Conservation (phyloP, 495 filamentous ascomycete species). For the Aspergillus taichungensis region DNA sequence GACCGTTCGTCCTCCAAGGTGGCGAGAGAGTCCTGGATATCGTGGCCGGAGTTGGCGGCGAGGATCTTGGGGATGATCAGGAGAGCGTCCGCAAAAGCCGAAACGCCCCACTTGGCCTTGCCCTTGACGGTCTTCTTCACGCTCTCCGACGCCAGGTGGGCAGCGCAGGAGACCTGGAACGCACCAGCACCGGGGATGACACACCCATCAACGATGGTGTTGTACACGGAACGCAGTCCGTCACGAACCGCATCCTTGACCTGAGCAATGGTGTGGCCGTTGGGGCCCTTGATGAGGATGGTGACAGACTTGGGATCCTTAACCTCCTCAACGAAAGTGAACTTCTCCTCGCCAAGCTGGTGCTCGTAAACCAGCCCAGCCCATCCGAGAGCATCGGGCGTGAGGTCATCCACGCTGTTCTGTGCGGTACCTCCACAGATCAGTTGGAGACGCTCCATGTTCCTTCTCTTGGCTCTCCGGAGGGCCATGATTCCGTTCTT, state of each 20-base stretch:
- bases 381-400: conserved; percentile 87
- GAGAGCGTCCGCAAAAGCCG: conserved; percentile 89
- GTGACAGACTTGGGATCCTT: conserved; percentile 99
- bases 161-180: conserved; percentile 90
- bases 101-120: conserved; percentile 91
- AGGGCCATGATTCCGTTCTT: conserved; percentile 97
- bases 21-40: conserved; percentile 88
- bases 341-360: conserved; percentile 97
- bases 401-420: conserved; percentile 92
- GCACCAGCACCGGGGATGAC: conserved; percentile 93
- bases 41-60: conserved; percentile 90
- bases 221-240: conserved; percentile 90
- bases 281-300: conserved; percentile 94
- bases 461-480: conserved; percentile 88
- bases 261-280: conserved; percentile 90
- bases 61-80: conserved; percentile 94
- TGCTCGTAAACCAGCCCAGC: conserved; percentile 95
- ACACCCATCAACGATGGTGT: conserved; percentile 93
- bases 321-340: conserved; percentile 96
- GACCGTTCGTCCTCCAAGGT: conserved; percentile 73
- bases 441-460: conserved; percentile 96
- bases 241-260: conserved; percentile 97
- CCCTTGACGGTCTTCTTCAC: conserved; percentile 88
- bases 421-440: conserved; percentile 84
- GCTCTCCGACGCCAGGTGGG: conserved; percentile 73